phyloP scores from a whole-genome alignment of 768 basidiomycete genomes.

The Lactarius quietus region DNA sequence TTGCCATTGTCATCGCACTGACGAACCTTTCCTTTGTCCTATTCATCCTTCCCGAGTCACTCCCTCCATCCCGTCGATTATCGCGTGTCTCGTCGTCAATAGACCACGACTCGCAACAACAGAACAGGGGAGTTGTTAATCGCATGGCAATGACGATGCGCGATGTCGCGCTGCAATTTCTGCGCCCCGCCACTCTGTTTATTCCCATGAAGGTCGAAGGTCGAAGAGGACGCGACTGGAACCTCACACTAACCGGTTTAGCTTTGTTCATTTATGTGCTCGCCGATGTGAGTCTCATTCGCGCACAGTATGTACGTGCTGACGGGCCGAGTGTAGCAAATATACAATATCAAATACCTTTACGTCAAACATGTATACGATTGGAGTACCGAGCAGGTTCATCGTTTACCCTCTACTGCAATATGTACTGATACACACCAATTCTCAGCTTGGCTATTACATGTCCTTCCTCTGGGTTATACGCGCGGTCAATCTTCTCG shows the following conservation, averaged over 20 bases:
- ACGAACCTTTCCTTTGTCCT: slow-evolving; percentile 21
- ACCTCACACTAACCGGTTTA: slow-evolving; percentile 24
- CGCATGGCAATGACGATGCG: not conserved
- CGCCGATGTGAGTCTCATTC: slow-evolving; percentile 18
- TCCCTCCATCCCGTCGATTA: slow-evolving; percentile 16
- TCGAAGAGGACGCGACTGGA: slow-evolving; percentile 25
- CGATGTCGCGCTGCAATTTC: slow-evolving; percentile 14
- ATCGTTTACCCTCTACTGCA: not conserved
- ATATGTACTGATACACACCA: not conserved
- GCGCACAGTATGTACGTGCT: not conserved
- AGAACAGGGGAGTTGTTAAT: not conserved
- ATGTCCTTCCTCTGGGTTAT: slow-evolving; percentile 27
- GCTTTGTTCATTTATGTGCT: slow-evolving; percentile 25
- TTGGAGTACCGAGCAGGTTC: slow-evolving; percentile 26
- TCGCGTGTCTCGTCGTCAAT: not conserved
- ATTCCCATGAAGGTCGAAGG: slow-evolving; percentile 23
- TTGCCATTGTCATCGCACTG: slow-evolving; percentile 23
- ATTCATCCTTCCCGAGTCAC: slow-evolving; percentile 26
- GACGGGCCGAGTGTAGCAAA: slow-evolving; percentile 21
- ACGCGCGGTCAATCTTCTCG: slow-evolving; percentile 24
- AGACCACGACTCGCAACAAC: slow-evolving; percentile 4
- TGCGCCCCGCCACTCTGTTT: slow-evolving; percentile 23
- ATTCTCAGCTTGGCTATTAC: slow-evolving; percentile 24
- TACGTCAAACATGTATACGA: slow-evolving; percentile 27
- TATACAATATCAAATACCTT: slow-evolving; percentile 27